phyloP scores from a whole-genome alignment of 164 flowering plant genomes.

The Tetracentron sinense region DNA sequence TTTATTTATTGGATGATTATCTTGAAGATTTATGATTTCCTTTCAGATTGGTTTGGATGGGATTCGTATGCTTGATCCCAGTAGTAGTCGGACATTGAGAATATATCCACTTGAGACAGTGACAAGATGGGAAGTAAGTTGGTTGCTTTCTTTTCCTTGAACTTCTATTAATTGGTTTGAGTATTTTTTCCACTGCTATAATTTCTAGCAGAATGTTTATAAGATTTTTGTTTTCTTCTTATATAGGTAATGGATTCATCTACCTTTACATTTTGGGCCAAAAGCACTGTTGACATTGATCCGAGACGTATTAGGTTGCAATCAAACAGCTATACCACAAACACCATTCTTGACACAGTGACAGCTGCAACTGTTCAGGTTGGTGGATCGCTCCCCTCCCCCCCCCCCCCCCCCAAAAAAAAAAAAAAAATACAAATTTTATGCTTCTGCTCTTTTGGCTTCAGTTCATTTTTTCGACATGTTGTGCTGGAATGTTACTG shows the following conservation, averaged over 20 bases:
- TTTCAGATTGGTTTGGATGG: constrained; percentile 94
- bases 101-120: constrained; percentile 87
- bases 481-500: too few species aligned
- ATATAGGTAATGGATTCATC: constrained; percentile 66
- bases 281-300: constrained; percentile 89
- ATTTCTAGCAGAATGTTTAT: not conserved
- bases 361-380: constrained; percentile 98
- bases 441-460: not conserved
- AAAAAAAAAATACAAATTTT: too few species aligned
- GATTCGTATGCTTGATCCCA: constrained; percentile 93
- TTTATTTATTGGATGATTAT: too few species aligned
- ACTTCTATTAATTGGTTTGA: not conserved
- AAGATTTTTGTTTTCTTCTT: constrained; percentile 10
- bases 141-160: not conserved
- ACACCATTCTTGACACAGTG: constrained; percentile 78
- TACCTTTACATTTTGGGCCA: constrained; percentile 82
- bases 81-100: constrained; percentile 68
- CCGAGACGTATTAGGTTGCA: constrained; percentile 89
- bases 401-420: not conserved
- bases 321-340: constrained; percentile 88
- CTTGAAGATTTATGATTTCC: not conserved
- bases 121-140: constrained; percentile 87
- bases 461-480: too few species aligned
- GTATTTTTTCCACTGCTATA: not conserved
- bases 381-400: not conserved